A percentile compares a stretch with the other conserved stretches of the same genome.
Conservation (phyloP, 148 eudicot genomes). For the Chenopodium suecicum region DNA sequence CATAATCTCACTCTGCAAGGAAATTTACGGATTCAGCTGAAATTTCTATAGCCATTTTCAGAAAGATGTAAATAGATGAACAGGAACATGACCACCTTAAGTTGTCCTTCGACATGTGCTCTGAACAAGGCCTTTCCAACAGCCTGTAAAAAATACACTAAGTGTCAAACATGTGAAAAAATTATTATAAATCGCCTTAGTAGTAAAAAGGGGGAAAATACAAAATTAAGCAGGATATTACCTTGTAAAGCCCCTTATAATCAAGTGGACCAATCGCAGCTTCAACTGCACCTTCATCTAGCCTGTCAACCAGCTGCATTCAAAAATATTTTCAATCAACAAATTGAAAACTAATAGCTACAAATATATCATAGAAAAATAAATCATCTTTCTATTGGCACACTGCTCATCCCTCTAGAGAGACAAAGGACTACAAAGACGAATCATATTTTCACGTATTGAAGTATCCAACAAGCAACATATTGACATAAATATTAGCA, state of each 20-base stretch:
- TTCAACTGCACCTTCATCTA: constrained; percentile 82
- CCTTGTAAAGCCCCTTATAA: constrained; percentile 98
- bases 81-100: constrained; percentile 52
- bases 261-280: constrained; percentile 88
- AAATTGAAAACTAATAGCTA: background rate
- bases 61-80: background rate
- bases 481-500: background rate
- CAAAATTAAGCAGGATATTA: constrained; percentile 15
- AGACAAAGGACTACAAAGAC: background rate
- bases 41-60: background rate
- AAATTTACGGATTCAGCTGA: constrained; percentile 18
- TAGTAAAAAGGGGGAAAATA: background rate
- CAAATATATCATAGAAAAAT: too few species aligned
- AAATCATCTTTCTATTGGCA: background rate
- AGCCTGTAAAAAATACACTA: constrained; percentile 54
- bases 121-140: constrained; percentile 98
- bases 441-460: background rate
- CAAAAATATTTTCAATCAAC: constrained; percentile 10
- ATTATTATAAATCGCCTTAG: background rate
- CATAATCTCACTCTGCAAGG: constrained; percentile 90
- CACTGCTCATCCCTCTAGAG: background rate
- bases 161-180: constrained; percentile 10
- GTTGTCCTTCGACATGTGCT: constrained; percentile 98
- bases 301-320: constrained; percentile 85
- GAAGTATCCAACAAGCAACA: background rate